These are phyloP conservation scores for Sungouiella blattae DNA, from an alignment of 805 yeast genomes.

Conservation along the genomic window DNA sequence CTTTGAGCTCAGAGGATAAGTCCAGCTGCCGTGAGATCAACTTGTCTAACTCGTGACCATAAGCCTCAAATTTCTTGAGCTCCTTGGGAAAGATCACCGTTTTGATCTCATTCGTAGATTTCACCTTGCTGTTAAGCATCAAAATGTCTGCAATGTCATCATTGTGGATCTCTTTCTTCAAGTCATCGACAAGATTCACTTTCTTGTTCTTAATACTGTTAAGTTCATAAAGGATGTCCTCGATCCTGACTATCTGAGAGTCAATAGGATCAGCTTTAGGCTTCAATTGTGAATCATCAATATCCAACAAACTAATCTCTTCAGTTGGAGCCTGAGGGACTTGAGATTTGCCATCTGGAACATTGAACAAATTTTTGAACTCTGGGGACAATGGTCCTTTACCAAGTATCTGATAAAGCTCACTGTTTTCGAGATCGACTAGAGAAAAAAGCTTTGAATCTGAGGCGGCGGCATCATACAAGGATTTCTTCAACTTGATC, in stretches of 20 bases:
- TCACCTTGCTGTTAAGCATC: conserved; percentile 57
- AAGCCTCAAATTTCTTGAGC: conserved; percentile 70
- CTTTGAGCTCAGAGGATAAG: conserved; percentile 33
- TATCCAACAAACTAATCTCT: conserved; percentile 55
- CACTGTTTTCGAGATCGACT: conserved; percentile 31
- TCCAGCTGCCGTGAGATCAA: conserved; percentile 64
- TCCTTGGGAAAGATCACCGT: conserved; percentile 61
- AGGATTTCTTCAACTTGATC: conserved; percentile 52
- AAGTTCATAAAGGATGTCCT: conserved; percentile 57
- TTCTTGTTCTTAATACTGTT: conserved; percentile 64
- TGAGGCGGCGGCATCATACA: conserved; percentile 58
- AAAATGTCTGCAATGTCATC: conserved; percentile 84
- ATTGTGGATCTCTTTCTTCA: conserved; percentile 65
- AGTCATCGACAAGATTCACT: conserved; percentile 52
- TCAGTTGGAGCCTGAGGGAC: conserved; percentile 16
- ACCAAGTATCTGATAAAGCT: conserved; percentile 24
- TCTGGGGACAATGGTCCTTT: conserved; percentile 42
- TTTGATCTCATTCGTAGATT: conserved; percentile 54
- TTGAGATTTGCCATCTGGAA: conserved; percentile 4
- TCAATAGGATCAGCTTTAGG: conserved; percentile 20
- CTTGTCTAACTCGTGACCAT: conserved; percentile 61
- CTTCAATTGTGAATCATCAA: conserved; percentile 48
- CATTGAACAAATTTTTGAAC: conserved; percentile 31
- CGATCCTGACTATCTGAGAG: conserved; percentile 46
- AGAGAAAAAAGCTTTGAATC: conserved; percentile 53